Evolutionary conservation across 208 protist genomes (phyloP).

Genomic region (Acanthamoeba royreba): DNA sequence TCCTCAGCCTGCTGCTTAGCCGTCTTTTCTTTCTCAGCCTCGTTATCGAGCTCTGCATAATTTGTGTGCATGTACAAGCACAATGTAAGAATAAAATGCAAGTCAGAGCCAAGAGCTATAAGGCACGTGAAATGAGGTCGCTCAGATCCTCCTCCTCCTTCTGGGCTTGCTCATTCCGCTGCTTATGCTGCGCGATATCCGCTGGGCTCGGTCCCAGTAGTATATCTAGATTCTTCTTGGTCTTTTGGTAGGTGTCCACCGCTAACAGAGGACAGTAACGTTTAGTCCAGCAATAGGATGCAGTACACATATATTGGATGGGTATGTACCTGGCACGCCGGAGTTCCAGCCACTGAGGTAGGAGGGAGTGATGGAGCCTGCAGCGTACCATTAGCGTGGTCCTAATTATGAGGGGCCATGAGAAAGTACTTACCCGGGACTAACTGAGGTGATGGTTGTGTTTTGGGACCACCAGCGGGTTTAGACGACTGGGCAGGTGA

Average conservation of each 20-base stretch:
- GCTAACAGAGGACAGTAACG: too few relatives aligned
- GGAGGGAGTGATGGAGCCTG: neutral
- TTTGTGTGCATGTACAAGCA: neutral
- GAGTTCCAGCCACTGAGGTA: slow-evolving; percentile 22
- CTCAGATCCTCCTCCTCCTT: neutral
- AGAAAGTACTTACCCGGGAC: neutral
- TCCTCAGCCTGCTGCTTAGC: neutral
- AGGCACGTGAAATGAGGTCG: neutral
- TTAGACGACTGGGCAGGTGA: neutral
- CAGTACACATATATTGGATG: neutral
- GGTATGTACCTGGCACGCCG: neutral
- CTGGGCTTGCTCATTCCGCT: neutral
- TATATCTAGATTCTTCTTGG: neutral
- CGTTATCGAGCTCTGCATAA: neutral
- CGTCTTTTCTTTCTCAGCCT: neutral
- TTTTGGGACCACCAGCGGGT: neutral
- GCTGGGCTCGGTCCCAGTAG: neutral
- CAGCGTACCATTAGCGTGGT: neutral
- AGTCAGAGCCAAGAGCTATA: neutral
- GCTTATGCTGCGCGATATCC: neutral
- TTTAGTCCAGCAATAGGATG: too few relatives aligned
- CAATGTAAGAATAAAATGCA: neutral
- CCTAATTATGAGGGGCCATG: too few relatives aligned
- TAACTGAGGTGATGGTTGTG: neutral
- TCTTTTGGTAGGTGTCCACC: neutral